Evolutionary conservation across 345 rosid genomes (phyloP), one percentile per base, ranked within the genome.

Genomic region (Combretum micranthum): DNA sequence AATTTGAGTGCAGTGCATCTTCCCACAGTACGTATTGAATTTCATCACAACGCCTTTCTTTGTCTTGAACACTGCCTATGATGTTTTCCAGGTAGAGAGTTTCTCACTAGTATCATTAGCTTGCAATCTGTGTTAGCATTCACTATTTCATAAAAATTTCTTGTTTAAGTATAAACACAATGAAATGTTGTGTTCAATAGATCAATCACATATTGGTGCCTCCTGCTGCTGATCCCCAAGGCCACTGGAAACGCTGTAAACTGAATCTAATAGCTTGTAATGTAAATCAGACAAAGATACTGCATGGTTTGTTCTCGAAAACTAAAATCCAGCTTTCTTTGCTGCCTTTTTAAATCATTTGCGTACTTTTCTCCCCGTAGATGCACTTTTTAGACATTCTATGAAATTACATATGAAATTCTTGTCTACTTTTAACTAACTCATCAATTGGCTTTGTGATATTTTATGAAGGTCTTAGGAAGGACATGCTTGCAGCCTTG

Each of bases 61-160:
- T 70, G 75, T 93, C 72, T 62, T 93, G 72, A 93, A 93, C 69
- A 66, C 99, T 48, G 99, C 96, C 44, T 93, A 93, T 55, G 97
- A 93, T 69, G 91, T 83, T 52, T 93, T 50, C 72, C 99, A 93
- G 78, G 99, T 87, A 75, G 20, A 56, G 57, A 55, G 2, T 4
- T 55, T 50, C 21, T 49, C 25, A 21, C 19, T n/a, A 11, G 39
- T 32, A 7, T 32, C 39, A 3, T 32, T 32, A 11, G 39, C 39
- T 32, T 32, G 39, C 39, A 7, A 32, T 32, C 39, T 7, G 6
- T 32, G 39, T 32, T 32, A 32, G 39, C 39, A 32, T 32, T 32
- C 9, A 4, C 26, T 44, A 39, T n/a, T 23, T 49, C 43, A 16
- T 20, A 43, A 20, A 44, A 5, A 50, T 23, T 44, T 47, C 55